These are phyloP conservation scores for Karstenula rhodostoma DNA, from an alignment of 2,329 filamentous ascomycete species.

Conservation along the genomic window DNA sequence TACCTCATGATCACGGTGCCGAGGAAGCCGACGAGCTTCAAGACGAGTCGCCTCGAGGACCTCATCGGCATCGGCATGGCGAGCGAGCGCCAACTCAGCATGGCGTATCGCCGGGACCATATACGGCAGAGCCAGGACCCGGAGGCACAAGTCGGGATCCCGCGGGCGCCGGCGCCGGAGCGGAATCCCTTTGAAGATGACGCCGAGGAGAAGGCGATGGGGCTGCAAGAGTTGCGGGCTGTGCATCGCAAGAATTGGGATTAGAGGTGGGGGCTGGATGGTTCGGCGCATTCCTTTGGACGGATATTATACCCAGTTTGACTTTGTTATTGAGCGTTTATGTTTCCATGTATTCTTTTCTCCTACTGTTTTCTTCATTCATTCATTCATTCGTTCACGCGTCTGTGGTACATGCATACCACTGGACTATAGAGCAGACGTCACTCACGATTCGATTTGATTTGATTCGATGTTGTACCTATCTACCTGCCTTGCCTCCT, in stretches of 20 bases:
- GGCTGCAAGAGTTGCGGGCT: constrained; percentile 6
- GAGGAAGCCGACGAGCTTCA: constrained; percentile 9
- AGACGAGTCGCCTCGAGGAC: constrained; percentile 13
- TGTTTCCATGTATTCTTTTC: background rate
- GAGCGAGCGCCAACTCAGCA: constrained; percentile 11
- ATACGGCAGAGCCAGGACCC: background rate
- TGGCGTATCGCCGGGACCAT: constrained; percentile 11
- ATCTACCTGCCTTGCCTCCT: no score
- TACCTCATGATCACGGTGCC: constrained; percentile 16
- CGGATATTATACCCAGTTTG: constrained; percentile 3
- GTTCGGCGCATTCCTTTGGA: constrained; percentile 1
- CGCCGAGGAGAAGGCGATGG: constrained; percentile 3
- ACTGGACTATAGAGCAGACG: no score
- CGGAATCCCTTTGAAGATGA: constrained; percentile 6
- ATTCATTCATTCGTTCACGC: no score
- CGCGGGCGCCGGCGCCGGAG: background rate
- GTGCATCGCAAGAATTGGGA: constrained; percentile 1
- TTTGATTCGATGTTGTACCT: no score
- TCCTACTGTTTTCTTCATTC: no score
- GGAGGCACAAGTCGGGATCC: background rate
- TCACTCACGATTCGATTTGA: no score
- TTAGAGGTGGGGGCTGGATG: background rate
- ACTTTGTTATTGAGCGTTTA: constrained; percentile 4
- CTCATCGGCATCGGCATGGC: constrained; percentile 18
- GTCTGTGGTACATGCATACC: no score